Evolutionary conservation across 768 basidiomycete species (phyloP).

Genomic region (Lyophyllum decastes): DNA sequence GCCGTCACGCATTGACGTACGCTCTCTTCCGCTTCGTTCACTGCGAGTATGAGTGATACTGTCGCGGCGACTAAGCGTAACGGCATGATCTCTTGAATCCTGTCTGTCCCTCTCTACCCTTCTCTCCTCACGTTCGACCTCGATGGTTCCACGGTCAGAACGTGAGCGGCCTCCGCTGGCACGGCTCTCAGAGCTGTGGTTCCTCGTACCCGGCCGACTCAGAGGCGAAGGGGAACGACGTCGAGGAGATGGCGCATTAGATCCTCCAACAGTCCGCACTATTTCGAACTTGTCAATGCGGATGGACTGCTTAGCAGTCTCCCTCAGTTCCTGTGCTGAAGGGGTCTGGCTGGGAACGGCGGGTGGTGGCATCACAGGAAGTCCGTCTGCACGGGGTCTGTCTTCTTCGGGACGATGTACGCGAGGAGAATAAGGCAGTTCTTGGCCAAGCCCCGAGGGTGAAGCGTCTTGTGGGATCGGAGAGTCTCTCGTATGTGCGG

Average conservation of each 20-base stretch:
- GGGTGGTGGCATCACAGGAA: slow-evolving; percentile 76
- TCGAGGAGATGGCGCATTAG: slow-evolving; percentile 58
- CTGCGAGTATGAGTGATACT: slow-evolving; percentile 53
- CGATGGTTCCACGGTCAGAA: slow-evolving; percentile 51
- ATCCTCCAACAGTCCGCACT: slow-evolving; percentile 49
- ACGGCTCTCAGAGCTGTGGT: slow-evolving; percentile 72
- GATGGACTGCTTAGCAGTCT: slow-evolving; percentile 74
- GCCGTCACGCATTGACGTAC: slow-evolving; percentile 36
- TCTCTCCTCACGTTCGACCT: slow-evolving; percentile 52
- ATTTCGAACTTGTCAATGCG: slow-evolving; percentile 48
- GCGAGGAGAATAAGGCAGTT: slow-evolving; percentile 40
- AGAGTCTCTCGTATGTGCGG: slow-evolving; percentile 20
- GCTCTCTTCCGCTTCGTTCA: slow-evolving; percentile 49
- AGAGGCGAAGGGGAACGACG: slow-evolving; percentile 67
- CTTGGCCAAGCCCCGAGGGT: slow-evolving; percentile 22
- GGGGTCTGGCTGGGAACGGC: slow-evolving; percentile 74
- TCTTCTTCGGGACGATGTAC: slow-evolving; percentile 39
- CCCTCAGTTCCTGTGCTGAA: slow-evolving; percentile 78
- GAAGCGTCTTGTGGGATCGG: slow-evolving; percentile 17
- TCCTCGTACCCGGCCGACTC: slow-evolving; percentile 68
- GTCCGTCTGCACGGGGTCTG: slow-evolving; percentile 35
- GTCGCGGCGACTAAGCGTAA: slow-evolving; percentile 44
- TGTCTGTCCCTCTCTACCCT: slow-evolving; percentile 52
- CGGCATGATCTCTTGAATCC: slow-evolving; percentile 45
- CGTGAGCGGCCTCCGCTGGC: slow-evolving; percentile 65